These are phyloP conservation scores for Tripidium arundinaceum DNA, from an alignment of 202 grass and related monocot species.

Conservation along the genomic window DNA sequence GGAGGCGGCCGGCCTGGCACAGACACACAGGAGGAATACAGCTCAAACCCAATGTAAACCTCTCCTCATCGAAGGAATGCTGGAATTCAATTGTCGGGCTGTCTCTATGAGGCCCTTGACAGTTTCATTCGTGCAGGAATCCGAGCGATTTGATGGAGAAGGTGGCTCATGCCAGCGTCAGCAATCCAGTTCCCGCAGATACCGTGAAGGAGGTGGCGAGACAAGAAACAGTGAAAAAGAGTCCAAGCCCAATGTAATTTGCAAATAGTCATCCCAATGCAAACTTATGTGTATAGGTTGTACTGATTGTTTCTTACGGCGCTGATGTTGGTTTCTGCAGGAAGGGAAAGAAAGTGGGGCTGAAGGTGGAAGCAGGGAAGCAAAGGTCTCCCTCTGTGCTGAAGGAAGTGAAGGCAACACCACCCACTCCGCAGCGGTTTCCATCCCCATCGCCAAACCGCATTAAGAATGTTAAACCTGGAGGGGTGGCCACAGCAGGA, in stretches of 20 bases:
- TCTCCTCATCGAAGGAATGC: not conserved
- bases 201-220: not conserved
- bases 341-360: slow-evolving; percentile 43
- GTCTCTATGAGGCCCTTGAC: slow-evolving; percentile 23
- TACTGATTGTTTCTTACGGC: not conserved
- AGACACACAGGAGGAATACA: slow-evolving; percentile 32
- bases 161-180: not conserved
- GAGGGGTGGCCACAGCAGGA: no score
- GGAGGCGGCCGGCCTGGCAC: slow-evolving; percentile 24
- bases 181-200: not conserved
- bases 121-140: slow-evolving; percentile 29
- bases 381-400: slow-evolving; percentile 49
- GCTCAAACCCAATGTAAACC: slow-evolving; percentile 50
- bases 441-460: slow-evolving; percentile 53
- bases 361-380: slow-evolving; percentile 51
- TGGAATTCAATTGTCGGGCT: not conserved
- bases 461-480: slow-evolving; percentile 7
- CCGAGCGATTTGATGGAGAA: slow-evolving; percentile 7
- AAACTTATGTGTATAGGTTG: not conserved
- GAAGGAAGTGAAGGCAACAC: slow-evolving; percentile 72
- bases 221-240: slow-evolving; percentile 30
- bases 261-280: not conserved
- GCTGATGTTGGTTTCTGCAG: slow-evolving; percentile 30
- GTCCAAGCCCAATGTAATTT: slow-evolving; percentile 62
- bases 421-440: slow-evolving; percentile 83